Percentiles rank a stretch among this genome's conserved stretches.
Conservation (phyloP, 768 basidiomycete species). For the Agaricus subrufescens region DNA sequence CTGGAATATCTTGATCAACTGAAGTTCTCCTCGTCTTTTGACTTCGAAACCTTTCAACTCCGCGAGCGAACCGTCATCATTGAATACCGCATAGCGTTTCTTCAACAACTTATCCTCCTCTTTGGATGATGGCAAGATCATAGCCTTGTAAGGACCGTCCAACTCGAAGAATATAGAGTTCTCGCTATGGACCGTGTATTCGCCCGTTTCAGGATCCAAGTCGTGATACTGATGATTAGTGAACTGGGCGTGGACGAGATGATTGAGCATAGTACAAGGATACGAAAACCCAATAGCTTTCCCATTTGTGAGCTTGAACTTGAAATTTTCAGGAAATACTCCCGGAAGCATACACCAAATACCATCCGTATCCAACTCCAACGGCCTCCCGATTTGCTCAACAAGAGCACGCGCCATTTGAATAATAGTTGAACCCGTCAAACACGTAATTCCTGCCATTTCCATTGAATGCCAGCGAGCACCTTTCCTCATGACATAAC, state of each 20-base stretch:
- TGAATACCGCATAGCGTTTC: slow-evolving; percentile 98
- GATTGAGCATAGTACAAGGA: slow-evolving; percentile 99
- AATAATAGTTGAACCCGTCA: slow-evolving; percentile 96
- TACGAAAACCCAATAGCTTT: slow-evolving; percentile 90
- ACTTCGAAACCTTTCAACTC: slow-evolving; percentile 99
- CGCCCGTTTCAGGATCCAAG: slow-evolving; percentile 77
- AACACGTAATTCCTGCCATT: slow-evolving; percentile 99
- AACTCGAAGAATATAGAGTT: slow-evolving; percentile 99
- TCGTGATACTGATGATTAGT: slow-evolving; percentile 99
- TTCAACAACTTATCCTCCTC: slow-evolving; percentile 98
- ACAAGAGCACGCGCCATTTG: slow-evolving; percentile 98
- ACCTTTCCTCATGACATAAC: slow-evolving; percentile 99
- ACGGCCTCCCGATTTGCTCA: slow-evolving; percentile 94
- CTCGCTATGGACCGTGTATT: slow-evolving; percentile 84
- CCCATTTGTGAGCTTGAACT: slow-evolving; percentile 84
- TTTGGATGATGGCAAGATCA: slow-evolving; percentile 98
- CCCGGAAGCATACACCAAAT: slow-evolving; percentile 99
- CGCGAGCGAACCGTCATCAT: slow-evolving; percentile 95
- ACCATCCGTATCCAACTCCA: slow-evolving; percentile 97
- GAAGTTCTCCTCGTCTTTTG: slow-evolving; percentile 94
- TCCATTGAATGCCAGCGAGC: slow-evolving; percentile 99
- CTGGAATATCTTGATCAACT: slow-evolving; percentile 99
- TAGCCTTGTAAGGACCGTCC: slow-evolving; percentile 97
- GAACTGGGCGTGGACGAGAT: slow-evolving; percentile 91
- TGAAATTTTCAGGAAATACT: slow-evolving; percentile 97